A percentile compares a stretch with the other conserved stretches of the same genome.
Conservation (phyloP, 495 filamentous ascomycete genomes). For the Pyrenopolyporus hunteri region DNA sequence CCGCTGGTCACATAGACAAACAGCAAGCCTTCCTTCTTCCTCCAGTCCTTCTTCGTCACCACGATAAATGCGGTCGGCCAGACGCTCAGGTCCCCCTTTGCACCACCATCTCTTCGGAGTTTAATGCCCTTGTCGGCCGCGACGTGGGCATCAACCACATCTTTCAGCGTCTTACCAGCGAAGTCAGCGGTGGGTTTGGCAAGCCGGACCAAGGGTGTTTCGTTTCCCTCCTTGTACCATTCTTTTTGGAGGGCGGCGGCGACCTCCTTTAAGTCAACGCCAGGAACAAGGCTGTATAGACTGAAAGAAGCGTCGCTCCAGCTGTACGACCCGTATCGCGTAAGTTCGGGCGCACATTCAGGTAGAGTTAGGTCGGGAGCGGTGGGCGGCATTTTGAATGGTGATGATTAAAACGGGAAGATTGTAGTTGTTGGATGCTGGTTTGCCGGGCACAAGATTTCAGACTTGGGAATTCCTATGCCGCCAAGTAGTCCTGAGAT, state of each 20-base stretch:
- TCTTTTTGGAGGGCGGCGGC: not conserved
- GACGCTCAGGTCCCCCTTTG: not conserved
- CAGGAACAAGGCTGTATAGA: not conserved
- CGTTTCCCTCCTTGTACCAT: not conserved
- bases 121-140: not conserved
- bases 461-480: not conserved
- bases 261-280: not conserved
- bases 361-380: slow-evolving; percentile 2
- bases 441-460: too few species aligned
- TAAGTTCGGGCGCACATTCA: not conserved
- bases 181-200: slow-evolving; percentile 4
- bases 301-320: not conserved
- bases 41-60: slow-evolving; percentile 1
- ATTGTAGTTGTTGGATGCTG: not conserved
- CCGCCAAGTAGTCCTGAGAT: not conserved
- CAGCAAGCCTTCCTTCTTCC: not conserved
- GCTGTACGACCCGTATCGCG: not conserved
- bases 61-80: not conserved
- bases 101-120: not conserved
- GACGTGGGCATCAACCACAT: slow-evolving; percentile 1
- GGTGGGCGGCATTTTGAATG: not conserved
- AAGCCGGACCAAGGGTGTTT: not conserved
- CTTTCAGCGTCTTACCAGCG: slow-evolving; percentile 5
- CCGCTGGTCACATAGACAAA: not conserved
- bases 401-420: not conserved